Base-by-base conservation (phyloP, 495 filamentous ascomycete species). In the Penicillium coprophilum region DNA sequence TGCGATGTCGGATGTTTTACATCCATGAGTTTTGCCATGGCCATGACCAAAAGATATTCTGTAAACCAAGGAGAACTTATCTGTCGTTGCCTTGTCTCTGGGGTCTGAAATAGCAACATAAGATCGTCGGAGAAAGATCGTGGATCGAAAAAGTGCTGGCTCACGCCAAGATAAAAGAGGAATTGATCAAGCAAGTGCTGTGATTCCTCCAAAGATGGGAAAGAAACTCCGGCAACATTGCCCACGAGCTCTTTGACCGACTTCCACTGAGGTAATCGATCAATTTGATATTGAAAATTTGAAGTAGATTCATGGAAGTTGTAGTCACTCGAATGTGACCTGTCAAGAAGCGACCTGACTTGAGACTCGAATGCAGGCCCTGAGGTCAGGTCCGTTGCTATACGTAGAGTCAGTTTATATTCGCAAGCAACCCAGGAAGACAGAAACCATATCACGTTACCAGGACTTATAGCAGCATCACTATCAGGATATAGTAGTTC, bases 1-100 rank as follows among this genome's bases (percentile, higher is more conserved):
- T 59, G 60, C 12, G 51, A 52, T 2, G 51, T 53, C 21, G 64
- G 64, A 32, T 56, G 20, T 32, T 59, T 53, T 1, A 63, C 64
- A 30, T 66, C 57, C 55, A 66, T 66, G 9, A 66, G 53, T 19
- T 59, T 63, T 9, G 60, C 61, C 64, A 66, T 66, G 13, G 61
- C 64, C 64, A 66, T 66, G 19, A 66, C 64, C 9, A 66, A 56
- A 11, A 66, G 59, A 47, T 66, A 66, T 53, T 66, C 58, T 1
- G 61, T 59, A 19, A 63, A 66, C 63, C 63, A 66, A 20, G 44
- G 45, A 3, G 57, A 52, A 23, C 21, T 27, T 45, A 58, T 63
- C 11, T 60, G 54, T 13, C 47, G 20, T 17, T 63, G 32, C 7
- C 48, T 58, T 6, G 40, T 53, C 17, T 56, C 38, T 8, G 23